A percentile compares a stretch with the other conserved stretches of the same genome.
Evolutionary conservation across 2,329 filamentous ascomycete species (phyloP).

Genomic region (Tolypocladium album): DNA sequence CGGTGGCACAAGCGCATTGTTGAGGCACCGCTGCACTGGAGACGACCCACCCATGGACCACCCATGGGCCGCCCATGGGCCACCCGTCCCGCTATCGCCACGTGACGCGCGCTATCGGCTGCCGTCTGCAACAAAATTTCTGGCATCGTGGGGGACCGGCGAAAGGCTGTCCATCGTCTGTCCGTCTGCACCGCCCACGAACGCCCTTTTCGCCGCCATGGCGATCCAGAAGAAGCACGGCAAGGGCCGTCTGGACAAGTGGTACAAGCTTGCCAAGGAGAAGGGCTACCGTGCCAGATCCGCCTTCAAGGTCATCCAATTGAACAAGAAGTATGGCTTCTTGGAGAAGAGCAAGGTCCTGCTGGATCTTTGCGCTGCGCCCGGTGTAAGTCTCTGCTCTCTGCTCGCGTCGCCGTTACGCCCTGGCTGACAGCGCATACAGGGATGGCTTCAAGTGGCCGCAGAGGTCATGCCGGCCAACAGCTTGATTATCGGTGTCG

Average conservation of each 20-base stretch:
- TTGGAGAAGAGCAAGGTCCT: constrained; percentile 93
- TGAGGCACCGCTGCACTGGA: background rate
- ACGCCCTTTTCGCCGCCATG: constrained; percentile 41
- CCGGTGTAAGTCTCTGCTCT: constrained; percentile 53
- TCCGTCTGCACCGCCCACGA: background rate
- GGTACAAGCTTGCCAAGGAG: constrained; percentile 97
- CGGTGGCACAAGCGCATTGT: background rate
- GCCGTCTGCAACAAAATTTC: constrained; percentile 21
- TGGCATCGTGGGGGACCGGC: constrained; percentile 11
- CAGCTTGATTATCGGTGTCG: constrained; percentile 87
- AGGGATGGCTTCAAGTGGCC: constrained; percentile 95
- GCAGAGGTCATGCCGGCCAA: constrained; percentile 88
- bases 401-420: background rate
- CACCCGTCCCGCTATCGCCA: constrained; percentile 16
- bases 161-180: background rate
- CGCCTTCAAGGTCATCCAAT: constrained; percentile 93
- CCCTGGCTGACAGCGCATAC: constrained; percentile 1
- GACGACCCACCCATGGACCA: background rate
- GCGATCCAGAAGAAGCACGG: constrained; percentile 98
- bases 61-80: too few species aligned
- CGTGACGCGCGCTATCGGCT: constrained; percentile 20
- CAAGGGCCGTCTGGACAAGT: constrained; percentile 97
- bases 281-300: constrained; percentile 94
- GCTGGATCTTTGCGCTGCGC: constrained; percentile 93
- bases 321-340: constrained; percentile 99